phyloP scores from a whole-genome alignment of 371 early-diverging fungal genomes.

The Saksenaea oblongispora region DNA sequence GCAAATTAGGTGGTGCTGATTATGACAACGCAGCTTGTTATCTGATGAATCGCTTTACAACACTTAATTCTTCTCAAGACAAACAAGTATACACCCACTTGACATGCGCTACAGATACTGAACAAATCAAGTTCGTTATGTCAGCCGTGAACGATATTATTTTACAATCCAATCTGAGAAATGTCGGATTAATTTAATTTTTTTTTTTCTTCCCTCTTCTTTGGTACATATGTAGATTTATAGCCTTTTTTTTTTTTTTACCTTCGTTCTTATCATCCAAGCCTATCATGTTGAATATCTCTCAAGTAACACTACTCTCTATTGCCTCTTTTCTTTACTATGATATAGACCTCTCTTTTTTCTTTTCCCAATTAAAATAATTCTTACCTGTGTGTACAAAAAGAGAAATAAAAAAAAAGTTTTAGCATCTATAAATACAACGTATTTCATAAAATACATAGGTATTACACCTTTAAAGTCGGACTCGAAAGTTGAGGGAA shows the following conservation, averaged over 20 bases:
- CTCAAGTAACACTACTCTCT: not conserved
- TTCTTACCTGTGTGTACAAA: not conserved
- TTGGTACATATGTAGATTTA: conserved; percentile 10
- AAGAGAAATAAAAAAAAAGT: not conserved
- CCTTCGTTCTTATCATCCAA: not conserved
- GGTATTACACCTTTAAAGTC: no score
- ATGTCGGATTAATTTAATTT: conserved; percentile 62
- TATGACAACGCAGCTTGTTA: conserved; percentile 63
- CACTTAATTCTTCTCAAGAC: conserved; percentile 38
- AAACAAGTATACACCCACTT: conserved; percentile 57
- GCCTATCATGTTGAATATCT: not conserved
- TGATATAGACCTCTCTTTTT: not conserved
- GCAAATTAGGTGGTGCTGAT: conserved; percentile 52
- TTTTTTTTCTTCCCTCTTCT: not conserved
- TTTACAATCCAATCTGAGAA: conserved; percentile 60
- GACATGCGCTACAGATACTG: conserved; percentile 65
- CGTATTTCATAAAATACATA: no score
- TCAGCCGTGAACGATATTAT: conserved; percentile 74
- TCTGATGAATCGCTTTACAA: conserved; percentile 44
- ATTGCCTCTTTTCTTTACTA: not conserved
- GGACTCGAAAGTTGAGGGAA: no score
- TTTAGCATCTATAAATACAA: no score
- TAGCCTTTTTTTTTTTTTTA: not conserved
- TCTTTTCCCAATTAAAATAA: not conserved
- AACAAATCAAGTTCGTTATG: conserved; percentile 73